Evolutionary conservation across 2,329 filamentous ascomycete genomes (phyloP).

Genomic region (Colletotrichum sp.): DNA sequence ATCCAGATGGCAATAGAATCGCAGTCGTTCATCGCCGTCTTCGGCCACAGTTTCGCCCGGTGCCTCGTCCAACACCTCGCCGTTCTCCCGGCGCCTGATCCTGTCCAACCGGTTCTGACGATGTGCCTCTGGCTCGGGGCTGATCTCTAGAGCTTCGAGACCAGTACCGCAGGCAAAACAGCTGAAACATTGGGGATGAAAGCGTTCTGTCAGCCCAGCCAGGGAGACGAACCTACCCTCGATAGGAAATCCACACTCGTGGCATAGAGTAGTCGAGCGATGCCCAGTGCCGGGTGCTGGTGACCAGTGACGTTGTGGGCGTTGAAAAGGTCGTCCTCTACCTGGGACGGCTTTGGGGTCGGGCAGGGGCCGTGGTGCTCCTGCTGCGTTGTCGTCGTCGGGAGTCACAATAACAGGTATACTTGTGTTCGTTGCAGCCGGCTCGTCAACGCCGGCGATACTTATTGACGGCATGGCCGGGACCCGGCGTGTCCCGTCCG

Average conservation of each 20-base stretch:
- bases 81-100: slow-evolving; percentile 66
- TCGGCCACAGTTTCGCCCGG: slow-evolving; percentile 70
- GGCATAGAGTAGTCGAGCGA: slow-evolving; percentile 62
- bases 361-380: slow-evolving; percentile 49
- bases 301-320: slow-evolving; percentile 63
- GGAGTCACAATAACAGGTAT: slow-evolving; percentile 50
- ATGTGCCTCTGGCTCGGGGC: slow-evolving; percentile 81
- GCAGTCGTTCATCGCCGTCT: slow-evolving; percentile 74
- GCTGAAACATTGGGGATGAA: slow-evolving; percentile 92
- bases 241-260: slow-evolving; percentile 84
- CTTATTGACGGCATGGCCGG: slow-evolving; percentile 49
- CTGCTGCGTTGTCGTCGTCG: slow-evolving; percentile 33
- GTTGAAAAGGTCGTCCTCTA: slow-evolving; percentile 39
- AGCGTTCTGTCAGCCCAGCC: slow-evolving; percentile 73
- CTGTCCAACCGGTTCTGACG: slow-evolving; percentile 75
- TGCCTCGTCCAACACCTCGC: slow-evolving; percentile 65
- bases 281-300: slow-evolving; percentile 47
- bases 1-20: slow-evolving; percentile 98
- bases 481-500: slow-evolving; percentile 30
- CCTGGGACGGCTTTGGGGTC: slow-evolving; percentile 39
- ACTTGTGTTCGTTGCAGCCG: background rate
- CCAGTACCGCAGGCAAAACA: slow-evolving; percentile 87
- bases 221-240: slow-evolving; percentile 90
- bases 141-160: slow-evolving; percentile 95
- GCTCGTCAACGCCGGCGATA: slow-evolving; percentile 37